Evolutionary conservation across 306 rosid genomes (phyloP).

Genomic region (Prunus padus): DNA sequence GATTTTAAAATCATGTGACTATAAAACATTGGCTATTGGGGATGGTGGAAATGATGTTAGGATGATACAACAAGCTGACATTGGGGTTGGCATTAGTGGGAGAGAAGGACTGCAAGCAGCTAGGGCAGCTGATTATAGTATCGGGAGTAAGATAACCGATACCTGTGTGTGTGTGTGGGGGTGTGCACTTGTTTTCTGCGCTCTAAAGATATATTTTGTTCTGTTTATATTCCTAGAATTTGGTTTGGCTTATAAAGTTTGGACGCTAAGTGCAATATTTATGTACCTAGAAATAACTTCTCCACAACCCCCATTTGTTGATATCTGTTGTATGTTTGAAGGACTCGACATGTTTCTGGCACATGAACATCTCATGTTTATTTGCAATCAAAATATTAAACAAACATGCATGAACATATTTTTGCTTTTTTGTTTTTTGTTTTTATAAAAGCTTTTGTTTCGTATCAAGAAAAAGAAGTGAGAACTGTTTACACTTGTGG

Average conservation of each 20-base stretch:
- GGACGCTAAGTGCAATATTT: too few species aligned
- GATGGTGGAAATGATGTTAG: slow-evolving; percentile 99
- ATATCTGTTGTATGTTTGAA: neutral
- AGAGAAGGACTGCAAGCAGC: slow-evolving; percentile 99
- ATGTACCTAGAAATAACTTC: neutral
- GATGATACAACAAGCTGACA: slow-evolving; percentile 98
- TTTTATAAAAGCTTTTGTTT: too few species aligned
- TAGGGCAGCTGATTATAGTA: slow-evolving; percentile 98
- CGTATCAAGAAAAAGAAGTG: too few species aligned
- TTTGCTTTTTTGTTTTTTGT: neutral
- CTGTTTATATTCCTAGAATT: slow-evolving; percentile 1
- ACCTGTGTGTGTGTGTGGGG: slow-evolving; percentile 10
- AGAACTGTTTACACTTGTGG: too few species aligned
- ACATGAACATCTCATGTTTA: neutral
- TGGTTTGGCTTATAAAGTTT: neutral
- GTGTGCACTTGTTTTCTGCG: neutral
- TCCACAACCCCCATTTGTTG: neutral
- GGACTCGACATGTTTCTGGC: neutral
- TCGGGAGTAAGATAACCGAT: slow-evolving; percentile 74
- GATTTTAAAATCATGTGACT: slow-evolving; percentile 86
- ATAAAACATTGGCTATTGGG: slow-evolving; percentile 94
- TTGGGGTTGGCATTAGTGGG: slow-evolving; percentile 98
- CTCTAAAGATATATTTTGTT: neutral
- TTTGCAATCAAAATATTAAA: neutral
- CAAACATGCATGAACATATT: neutral